Evolutionary conservation across 2,329 filamentous ascomycete species (phyloP).

Genomic region (Leptodontidium sp.): DNA sequence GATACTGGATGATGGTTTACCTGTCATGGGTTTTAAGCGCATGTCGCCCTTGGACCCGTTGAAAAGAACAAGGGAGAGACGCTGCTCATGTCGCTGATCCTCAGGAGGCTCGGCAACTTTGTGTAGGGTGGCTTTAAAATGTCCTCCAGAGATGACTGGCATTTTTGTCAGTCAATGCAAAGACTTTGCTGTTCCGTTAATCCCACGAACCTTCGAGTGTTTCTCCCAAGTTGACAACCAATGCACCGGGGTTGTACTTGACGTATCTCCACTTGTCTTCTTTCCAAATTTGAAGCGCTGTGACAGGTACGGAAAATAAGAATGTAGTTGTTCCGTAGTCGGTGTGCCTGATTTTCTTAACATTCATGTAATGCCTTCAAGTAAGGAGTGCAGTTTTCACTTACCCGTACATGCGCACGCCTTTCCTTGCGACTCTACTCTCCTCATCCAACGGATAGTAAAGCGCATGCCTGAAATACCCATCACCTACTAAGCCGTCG

Average conservation of each 20-base stretch:
- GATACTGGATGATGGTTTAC: conserved; percentile 5
- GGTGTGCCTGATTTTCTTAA: conserved; percentile 50
- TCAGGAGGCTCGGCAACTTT: conserved; percentile 53
- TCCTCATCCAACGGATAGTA: conserved; percentile 50
- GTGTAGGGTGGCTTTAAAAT: conserved; percentile 56
- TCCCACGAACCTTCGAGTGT: conserved; percentile 43
- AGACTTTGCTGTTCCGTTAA: too few species aligned
- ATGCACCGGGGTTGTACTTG: conserved; percentile 52
- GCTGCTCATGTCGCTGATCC: conserved; percentile 51
- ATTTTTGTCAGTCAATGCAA: not conserved
- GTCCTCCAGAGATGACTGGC: conserved; percentile 55
- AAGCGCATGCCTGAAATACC: conserved; percentile 56
- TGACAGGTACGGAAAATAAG: conserved; percentile 56
- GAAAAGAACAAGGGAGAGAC: conserved; percentile 54
- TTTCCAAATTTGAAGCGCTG: conserved; percentile 56
- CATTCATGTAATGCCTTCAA: not conserved
- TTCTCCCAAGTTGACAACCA: conserved; percentile 58
- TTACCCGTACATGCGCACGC: conserved; percentile 52
- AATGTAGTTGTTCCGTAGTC: conserved; percentile 57
- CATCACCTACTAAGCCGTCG: conserved; percentile 52
- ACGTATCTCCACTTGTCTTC: conserved; percentile 57
- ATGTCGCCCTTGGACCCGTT: conserved; percentile 56
- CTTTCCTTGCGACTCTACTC: conserved; percentile 47
- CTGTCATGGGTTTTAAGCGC: conserved; percentile 51
- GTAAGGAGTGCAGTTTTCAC: not conserved